phyloP scores from a whole-genome alignment of 495 filamentous ascomycete genomes.

The Rhypophila decipiens region DNA sequence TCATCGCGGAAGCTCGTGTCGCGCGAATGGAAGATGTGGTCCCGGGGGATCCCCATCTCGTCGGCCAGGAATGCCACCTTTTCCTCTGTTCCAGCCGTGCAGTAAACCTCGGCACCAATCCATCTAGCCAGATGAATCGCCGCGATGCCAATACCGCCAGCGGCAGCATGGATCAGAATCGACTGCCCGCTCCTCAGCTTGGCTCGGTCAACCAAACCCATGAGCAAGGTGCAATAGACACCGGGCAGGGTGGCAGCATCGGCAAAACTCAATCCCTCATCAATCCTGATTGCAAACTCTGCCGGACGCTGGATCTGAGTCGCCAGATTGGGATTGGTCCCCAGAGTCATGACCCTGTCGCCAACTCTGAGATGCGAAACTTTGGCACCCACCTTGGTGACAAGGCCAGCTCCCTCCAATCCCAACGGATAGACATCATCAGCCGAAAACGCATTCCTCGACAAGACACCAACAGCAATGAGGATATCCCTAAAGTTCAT shows the following conservation, averaged over 20 bases:
- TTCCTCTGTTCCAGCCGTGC: slow-evolving; percentile 37
- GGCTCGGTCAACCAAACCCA: slow-evolving; percentile 28
- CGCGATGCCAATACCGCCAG: slow-evolving; percentile 40
- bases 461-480: too few species aligned
- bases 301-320: neutral
- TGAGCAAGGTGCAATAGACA: slow-evolving; percentile 35
- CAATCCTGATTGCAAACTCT: slow-evolving; percentile 16
- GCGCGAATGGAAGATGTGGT: slow-evolving; percentile 34
- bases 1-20: slow-evolving; percentile 29
- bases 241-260: slow-evolving; percentile 39
- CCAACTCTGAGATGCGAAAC: neutral
- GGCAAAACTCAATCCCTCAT: slow-evolving; percentile 26
- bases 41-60: slow-evolving; percentile 30
- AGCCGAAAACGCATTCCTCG: too few species aligned
- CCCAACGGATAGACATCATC: too few species aligned
- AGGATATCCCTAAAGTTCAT: too few species aligned
- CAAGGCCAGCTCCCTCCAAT: neutral
- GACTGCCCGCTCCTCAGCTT: slow-evolving; percentile 19
- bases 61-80: slow-evolving; percentile 33
- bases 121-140: slow-evolving; percentile 8
- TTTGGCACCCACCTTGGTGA: neutral
- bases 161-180: slow-evolving; percentile 45
- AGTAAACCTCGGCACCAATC: slow-evolving; percentile 15
- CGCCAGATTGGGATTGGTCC: neutral
- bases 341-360: neutral